Percentiles rank a stretch among this genome's conserved stretches.
Evolutionary conservation across 2,329 filamentous ascomycete genomes (phyloP).

Genomic region (Sporothrix dimorphospora): DNA sequence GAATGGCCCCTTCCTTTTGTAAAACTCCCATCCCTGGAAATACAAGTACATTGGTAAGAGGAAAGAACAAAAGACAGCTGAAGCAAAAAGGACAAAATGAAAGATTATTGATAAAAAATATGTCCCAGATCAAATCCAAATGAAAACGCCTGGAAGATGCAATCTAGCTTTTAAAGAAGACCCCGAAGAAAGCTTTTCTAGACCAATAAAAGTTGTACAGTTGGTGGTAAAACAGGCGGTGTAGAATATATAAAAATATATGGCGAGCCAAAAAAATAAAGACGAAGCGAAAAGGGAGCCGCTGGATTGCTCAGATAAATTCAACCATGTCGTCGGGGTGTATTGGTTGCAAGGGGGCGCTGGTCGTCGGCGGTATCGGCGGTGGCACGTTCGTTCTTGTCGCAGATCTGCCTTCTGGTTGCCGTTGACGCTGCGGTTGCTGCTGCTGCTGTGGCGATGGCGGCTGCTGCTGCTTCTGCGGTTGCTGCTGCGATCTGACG

Average conservation of each 20-base stretch:
- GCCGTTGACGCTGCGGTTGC: slow-evolving; percentile 8
- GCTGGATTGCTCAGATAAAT: slow-evolving; percentile 18
- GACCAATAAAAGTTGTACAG: neutral
- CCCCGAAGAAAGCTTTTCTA: slow-evolving; percentile 11
- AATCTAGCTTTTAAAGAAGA: neutral
- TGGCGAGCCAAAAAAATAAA: neutral
- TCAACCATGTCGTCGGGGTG: slow-evolving; percentile 28
- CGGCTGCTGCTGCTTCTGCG: neutral
- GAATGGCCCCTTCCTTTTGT: neutral
- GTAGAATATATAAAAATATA: neutral
- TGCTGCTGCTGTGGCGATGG: neutral
- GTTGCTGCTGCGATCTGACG: slow-evolving; percentile 6
- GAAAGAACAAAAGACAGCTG: neutral
- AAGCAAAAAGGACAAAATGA: too few species aligned
- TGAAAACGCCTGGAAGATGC: slow-evolving; percentile 24
- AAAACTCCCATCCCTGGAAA: neutral
- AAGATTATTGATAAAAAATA: neutral
- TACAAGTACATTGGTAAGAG: neutral
- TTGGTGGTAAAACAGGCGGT: slow-evolving; percentile 14
- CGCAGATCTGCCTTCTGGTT: neutral
- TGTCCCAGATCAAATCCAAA: neutral
- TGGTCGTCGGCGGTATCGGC: slow-evolving; percentile 26
- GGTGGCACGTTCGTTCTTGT: slow-evolving; percentile 20
- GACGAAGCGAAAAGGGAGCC: neutral
- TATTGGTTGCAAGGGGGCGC: slow-evolving; percentile 19